Base-by-base conservation (phyloP, 2,329 filamentous ascomycete species). In the Drechslerella coelobrocha region DNA sequence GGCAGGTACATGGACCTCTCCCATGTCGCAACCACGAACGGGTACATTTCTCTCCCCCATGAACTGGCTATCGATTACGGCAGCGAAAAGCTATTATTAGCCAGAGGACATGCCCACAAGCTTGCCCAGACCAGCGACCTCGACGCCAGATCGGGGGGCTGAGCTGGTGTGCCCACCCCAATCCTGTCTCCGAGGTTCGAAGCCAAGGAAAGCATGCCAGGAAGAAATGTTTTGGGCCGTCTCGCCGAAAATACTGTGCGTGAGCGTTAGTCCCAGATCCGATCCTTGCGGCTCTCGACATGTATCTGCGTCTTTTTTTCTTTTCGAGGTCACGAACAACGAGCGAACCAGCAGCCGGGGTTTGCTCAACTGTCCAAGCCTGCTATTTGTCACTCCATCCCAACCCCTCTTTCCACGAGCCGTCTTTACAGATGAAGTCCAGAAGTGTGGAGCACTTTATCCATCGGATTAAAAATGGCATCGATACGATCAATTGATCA, bases 181-280 rank as follows among this genome's bases (percentile, higher is more conserved):
- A 55, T 39, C 51, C 24, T 31, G 50, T n/a, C 6, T 7, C 7
- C 29, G 27, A 47, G 53, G 41, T 37, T 19, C 27, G 1, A 43
- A 41, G 19, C 21, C n/a, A 43, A 43, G 17, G 12, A 27, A 23
- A 60, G 19, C 10, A 17, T 9, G 5, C 19, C n/a, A 19, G 41
- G 19, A 50, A 51, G n/a, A 48, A 17, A 51, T 48, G 23, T 14
- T 14, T 6, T 21, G 48, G 27, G 31, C 61, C 61, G 31, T 65
- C 61, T 65, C 61, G 61, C 61, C 61, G 61, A 65, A 65, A 59
- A 52, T 24, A 24, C 10, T 34, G 47, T 21, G 52, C 14, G 26
- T 45, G 14, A n/a, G 41, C 5, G 19, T 5, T 8, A 19, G 14
- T 7, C 8, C 19, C 41, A 19, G n/a, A 45, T 45, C 41, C 55